A percentile compares a stretch with the other conserved stretches of the same genome.
These are phyloP conservation scores for Tylopilus vinaceipallidus DNA, from an alignment of 768 basidiomycete species.

Conservation along the genomic window DNA sequence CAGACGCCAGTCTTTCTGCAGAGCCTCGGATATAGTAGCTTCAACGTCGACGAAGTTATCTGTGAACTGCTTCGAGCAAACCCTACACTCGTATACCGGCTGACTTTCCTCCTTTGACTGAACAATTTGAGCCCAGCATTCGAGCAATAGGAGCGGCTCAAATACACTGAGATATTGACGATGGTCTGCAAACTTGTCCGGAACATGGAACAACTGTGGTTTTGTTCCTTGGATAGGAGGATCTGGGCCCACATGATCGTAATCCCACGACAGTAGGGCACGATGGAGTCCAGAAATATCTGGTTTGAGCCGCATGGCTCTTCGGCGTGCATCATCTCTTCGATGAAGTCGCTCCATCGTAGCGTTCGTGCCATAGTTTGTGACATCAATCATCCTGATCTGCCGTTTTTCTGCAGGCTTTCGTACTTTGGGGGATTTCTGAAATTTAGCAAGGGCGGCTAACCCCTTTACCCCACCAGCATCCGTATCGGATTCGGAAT, in stretches of 20 bases:
- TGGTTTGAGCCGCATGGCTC: slow-evolving; percentile 72
- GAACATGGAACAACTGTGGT: slow-evolving; percentile 44
- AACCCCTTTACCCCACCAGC: slow-evolving; percentile 42
- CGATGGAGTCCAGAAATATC: slow-evolving; percentile 79
- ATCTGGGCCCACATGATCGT: slow-evolving; percentile 58
- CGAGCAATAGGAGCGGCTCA: slow-evolving; percentile 81
- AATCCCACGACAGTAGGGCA: slow-evolving; percentile 82
- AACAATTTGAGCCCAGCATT: slow-evolving; percentile 86
- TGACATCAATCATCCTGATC: slow-evolving; percentile 60
- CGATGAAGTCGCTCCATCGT: slow-evolving; percentile 50
- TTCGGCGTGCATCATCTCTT: slow-evolving; percentile 59
- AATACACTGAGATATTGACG: slow-evolving; percentile 72
- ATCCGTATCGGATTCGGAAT: slow-evolving; percentile 48
- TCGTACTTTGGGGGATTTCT: slow-evolving; percentile 57
- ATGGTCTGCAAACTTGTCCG: slow-evolving; percentile 62
- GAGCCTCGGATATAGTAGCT: slow-evolving; percentile 51
- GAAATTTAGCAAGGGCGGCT: slow-evolving; percentile 55
- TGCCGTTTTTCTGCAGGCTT: slow-evolving; percentile 59
- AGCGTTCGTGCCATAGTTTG: slow-evolving; percentile 40
- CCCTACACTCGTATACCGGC: slow-evolving; percentile 56
- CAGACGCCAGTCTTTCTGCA: slow-evolving; percentile 72
- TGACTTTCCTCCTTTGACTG: slow-evolving; percentile 70
- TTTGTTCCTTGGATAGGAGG: slow-evolving; percentile 52
- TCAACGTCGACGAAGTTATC: slow-evolving; percentile 87
- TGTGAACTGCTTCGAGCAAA: slow-evolving; percentile 66